Percentiles rank a stretch among this genome's conserved stretches.
Conservation (phyloP, 2,329 filamentous ascomycete species). For the Sclerotinia minor region DNA sequence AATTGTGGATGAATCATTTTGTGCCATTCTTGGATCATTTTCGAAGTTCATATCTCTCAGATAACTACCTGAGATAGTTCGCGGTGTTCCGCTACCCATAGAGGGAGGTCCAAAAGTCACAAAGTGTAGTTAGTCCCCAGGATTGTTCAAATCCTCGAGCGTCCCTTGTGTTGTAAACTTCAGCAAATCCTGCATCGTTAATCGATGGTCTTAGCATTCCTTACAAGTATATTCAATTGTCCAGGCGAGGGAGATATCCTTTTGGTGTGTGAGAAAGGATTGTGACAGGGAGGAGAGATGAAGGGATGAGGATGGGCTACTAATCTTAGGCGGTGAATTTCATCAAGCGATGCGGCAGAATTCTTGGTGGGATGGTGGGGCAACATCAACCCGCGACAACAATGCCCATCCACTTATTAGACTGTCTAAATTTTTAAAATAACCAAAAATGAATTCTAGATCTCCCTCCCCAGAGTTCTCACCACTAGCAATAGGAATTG, state of each 20-base stretch:
- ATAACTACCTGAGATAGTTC: neutral
- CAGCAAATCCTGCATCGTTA: neutral
- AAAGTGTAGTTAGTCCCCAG: neutral
- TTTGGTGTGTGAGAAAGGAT: neutral
- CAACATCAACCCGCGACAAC: slow-evolving; percentile 12
- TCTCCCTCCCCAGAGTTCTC: slow-evolving; percentile 41
- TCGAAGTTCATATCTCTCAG: neutral
- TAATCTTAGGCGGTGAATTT: slow-evolving; percentile 4
- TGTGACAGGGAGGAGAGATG: slow-evolving; percentile 16
- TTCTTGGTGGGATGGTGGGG: slow-evolving; percentile 11
- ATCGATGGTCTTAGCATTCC: slow-evolving; percentile 22
- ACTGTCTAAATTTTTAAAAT: neutral
- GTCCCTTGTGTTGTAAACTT: neutral
- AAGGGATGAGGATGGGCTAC: neutral
- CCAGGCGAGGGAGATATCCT: neutral
- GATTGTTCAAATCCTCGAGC: neutral
- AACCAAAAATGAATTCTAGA: slow-evolving; percentile 34
- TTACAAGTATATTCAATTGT: slow-evolving; percentile 18
- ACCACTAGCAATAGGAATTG: slow-evolving; percentile 50
- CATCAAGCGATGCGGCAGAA: neutral
- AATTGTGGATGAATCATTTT: neutral
- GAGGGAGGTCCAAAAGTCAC: neutral
- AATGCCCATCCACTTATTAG: neutral
- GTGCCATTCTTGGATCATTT: neutral
- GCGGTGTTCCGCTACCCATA: neutral